phyloP scores from a whole-genome alignment of 1,139 yeast genomes.

The Pichia norvegensis region DNA sequence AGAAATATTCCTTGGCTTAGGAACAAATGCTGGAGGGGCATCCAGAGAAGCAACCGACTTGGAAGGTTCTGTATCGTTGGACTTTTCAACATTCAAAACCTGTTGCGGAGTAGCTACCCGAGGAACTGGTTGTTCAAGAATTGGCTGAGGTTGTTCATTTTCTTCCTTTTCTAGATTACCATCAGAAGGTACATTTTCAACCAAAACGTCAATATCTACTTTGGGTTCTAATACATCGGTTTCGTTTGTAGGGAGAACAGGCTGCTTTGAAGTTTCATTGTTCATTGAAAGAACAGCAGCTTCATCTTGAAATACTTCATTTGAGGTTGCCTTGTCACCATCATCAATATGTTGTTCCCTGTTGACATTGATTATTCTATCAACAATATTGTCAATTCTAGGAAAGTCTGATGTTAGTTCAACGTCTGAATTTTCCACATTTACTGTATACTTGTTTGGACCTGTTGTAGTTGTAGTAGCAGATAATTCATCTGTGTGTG shows the following conservation, averaged over 20 bases:
- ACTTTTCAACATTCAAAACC: background rate
- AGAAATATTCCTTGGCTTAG: conserved; percentile 3
- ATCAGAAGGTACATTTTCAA: too few species aligned
- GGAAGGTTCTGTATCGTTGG: background rate
- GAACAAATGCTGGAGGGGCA: background rate
- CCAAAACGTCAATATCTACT: too few species aligned
- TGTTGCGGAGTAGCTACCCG: background rate
- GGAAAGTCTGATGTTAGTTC: background rate
- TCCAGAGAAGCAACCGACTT: background rate
- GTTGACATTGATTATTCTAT: background rate
- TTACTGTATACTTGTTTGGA: background rate
- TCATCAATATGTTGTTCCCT: background rate
- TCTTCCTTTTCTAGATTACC: background rate
- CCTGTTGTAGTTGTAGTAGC: background rate
- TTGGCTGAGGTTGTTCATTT: background rate
- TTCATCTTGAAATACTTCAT: too few species aligned
- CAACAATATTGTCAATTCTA: background rate
- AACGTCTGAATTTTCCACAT: background rate
- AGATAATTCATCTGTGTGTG: background rate
- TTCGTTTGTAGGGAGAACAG: too few species aligned
- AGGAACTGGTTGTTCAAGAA: background rate
- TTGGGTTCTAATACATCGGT: too few species aligned
- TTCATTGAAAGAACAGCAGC: too few species aligned
- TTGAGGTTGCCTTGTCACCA: too few species aligned
- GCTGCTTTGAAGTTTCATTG: too few species aligned